Base-by-base conservation (phyloP, 371 early-diverging fungal genomes). In the Zychaea mexicana region DNA sequence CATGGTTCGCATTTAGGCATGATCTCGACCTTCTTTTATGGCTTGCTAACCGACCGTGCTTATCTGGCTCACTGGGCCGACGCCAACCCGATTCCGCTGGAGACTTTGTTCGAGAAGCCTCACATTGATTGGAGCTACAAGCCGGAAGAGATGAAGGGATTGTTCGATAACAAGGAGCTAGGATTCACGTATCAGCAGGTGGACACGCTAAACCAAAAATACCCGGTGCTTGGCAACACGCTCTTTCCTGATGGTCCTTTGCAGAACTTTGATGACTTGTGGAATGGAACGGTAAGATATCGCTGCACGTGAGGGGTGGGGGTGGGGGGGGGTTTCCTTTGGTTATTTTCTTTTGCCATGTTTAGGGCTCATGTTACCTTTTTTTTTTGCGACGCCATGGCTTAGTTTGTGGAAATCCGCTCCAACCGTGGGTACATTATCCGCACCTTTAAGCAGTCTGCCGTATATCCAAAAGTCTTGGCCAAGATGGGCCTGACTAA, bases 11-110 rank as follows among this genome's bases (percentile, higher is more conserved):
- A 5, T 33, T 22, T 61, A 81, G 82, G 82, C 45, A 77, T 77
- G 77, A 69, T 77, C 7, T 77, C 77, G 13, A 77, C 77, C 17
- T 77, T 77, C 55, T 73, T 77, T 52, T 73, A 63, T 49, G 73
- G 70, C 6, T 55, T 77, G 15, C 32, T 77, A 2, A 77, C 77
- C 7, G 61, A 66, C 21, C 67, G 74, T 17, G 72, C 74, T 2
- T 77, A 77, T 49, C 61, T 77, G 27, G 62, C 74, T 24, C 65
- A 77, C 30, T 77, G 77, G 77, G 65, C 62, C 27, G 67, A 66
- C 6, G 71, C 68, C 17, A 77, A 77, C 30, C 77, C 77, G 2
- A 63, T 73, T 31, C 71, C 72, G 9, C 52, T 77, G 61, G 74
- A 77, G 36, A 52, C 52, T 22, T 36, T 77, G 39, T 77, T 73